Evolutionary conservation across 129 eudicot genomes (phyloP).

Genomic region (Flaveria bidentis): DNA sequence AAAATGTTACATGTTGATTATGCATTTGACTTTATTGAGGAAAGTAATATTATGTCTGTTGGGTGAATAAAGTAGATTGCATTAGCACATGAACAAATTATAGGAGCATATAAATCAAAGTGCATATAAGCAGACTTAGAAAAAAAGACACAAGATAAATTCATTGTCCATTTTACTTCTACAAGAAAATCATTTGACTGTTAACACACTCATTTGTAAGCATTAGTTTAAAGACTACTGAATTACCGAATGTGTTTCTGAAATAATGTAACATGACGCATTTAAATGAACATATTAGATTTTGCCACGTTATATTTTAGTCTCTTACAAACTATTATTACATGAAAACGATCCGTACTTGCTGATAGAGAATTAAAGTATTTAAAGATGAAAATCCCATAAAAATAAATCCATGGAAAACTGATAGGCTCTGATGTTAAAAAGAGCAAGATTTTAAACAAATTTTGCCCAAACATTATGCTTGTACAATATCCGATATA

Average conservation of each 20-base stretch:
- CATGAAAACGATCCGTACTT: constrained; percentile 22
- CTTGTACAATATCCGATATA: background rate
- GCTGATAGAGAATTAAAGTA: background rate
- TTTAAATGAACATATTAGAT: background rate
- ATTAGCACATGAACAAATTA: background rate
- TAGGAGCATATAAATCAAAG: constrained; percentile 1
- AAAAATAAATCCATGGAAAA: constrained; percentile 3
- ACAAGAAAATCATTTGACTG: background rate
- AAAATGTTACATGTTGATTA: background rate
- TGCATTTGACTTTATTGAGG: constrained; percentile 12
- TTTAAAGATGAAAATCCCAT: background rate
- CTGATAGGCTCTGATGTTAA: background rate
- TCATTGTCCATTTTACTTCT: constrained; percentile 1
- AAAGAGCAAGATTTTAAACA: background rate
- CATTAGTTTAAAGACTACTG: constrained; percentile 3
- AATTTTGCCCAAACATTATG: background rate
- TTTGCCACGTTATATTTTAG: background rate
- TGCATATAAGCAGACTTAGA: background rate
- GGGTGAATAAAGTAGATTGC: constrained; percentile 7
- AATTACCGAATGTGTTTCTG: background rate
- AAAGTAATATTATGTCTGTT: background rate
- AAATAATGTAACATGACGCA: constrained; percentile 12
- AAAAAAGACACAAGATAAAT: constrained; percentile 10
- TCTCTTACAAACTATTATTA: background rate
- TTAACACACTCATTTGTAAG: constrained; percentile 17